Evolutionary conservation across 225 moss, liverwort and hornwort genomes (phyloP).

Genomic region (Polytrichum formosum): DNA sequence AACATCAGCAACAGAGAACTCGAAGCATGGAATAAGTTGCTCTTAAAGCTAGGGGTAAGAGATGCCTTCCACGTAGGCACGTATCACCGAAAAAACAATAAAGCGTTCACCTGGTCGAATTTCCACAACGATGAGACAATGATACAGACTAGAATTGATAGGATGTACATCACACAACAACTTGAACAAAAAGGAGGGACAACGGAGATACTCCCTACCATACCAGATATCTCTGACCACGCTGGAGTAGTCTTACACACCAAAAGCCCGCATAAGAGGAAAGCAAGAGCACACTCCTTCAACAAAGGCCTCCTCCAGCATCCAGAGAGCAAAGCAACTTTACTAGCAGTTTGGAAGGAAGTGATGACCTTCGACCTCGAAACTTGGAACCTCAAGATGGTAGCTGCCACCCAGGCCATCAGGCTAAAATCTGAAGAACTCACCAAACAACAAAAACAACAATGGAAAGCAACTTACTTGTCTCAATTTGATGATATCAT

Average conservation of each 20-base stretch:
- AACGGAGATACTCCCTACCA: accelerated
- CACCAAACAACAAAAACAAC: not conserved
- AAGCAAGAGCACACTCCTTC: too few relatives aligned
- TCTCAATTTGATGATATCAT: not conserved
- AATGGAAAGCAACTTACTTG: not conserved
- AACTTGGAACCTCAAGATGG: too few relatives aligned
- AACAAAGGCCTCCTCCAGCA: too few relatives aligned
- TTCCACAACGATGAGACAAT: not conserved
- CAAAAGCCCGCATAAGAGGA: too few relatives aligned
- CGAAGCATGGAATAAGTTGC: not conserved
- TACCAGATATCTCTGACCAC: too few relatives aligned
- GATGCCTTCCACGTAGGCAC: not conserved
- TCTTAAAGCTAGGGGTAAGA: not conserved
- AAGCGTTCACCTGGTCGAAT: not conserved
- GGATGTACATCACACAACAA: not conserved
- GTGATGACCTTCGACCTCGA: too few relatives aligned
- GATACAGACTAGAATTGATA: not conserved
- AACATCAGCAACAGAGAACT: not conserved
- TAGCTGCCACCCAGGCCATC: too few relatives aligned
- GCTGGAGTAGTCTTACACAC: too few relatives aligned
- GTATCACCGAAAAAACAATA: not conserved
- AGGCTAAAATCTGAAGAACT: too few relatives aligned
- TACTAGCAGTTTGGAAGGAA: too few relatives aligned
- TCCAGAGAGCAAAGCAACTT: too few relatives aligned
- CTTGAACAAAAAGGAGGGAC: too few relatives aligned